Evolutionary conservation across 2,329 filamentous ascomycete genomes (phyloP).

Genomic region (Trichoderma sp.): DNA sequence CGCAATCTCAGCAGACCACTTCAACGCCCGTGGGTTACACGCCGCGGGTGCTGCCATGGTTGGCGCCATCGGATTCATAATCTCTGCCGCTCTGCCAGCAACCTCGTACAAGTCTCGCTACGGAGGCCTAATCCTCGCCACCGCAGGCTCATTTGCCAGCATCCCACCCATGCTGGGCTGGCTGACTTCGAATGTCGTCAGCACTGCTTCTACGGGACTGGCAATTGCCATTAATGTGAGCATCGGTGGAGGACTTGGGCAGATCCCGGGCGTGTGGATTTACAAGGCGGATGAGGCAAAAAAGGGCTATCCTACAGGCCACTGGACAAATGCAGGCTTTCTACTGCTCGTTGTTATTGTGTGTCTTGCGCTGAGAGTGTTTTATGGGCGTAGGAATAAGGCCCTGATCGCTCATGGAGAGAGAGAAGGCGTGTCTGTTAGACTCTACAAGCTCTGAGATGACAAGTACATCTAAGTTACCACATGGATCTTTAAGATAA

Average conservation of each 20-base stretch:
- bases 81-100: constrained; percentile 61
- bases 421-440: constrained; percentile 34
- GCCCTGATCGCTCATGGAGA: constrained; percentile 33
- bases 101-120: constrained; percentile 61
- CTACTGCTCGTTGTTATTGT: constrained; percentile 58
- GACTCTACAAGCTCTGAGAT: constrained; percentile 42
- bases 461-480: not conserved
- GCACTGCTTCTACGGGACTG: constrained; percentile 63
- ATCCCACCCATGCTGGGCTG: constrained; percentile 70
- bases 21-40: constrained; percentile 52
- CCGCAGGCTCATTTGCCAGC: constrained; percentile 64
- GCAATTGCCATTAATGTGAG: constrained; percentile 70
- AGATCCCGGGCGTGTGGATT: constrained; percentile 73
- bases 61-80: constrained; percentile 53
- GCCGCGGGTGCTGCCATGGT: constrained; percentile 43
- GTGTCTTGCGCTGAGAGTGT: constrained; percentile 52
- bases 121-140: constrained; percentile 66
- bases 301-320: constrained; percentile 65
- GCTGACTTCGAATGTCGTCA: constrained; percentile 66
- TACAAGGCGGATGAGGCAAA: constrained; percentile 62
- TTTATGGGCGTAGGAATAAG: constrained; percentile 52
- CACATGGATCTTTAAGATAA: too few relatives aligned
- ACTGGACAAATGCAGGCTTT: constrained; percentile 64
- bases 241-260: constrained; percentile 63
- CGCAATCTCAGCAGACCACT: constrained; percentile 62